Percentiles rank a stretch among this genome's conserved stretches.
phyloP scores from a whole-genome alignment of 177 flowering plant genomes.

The Tripterygium wilfordii region DNA sequence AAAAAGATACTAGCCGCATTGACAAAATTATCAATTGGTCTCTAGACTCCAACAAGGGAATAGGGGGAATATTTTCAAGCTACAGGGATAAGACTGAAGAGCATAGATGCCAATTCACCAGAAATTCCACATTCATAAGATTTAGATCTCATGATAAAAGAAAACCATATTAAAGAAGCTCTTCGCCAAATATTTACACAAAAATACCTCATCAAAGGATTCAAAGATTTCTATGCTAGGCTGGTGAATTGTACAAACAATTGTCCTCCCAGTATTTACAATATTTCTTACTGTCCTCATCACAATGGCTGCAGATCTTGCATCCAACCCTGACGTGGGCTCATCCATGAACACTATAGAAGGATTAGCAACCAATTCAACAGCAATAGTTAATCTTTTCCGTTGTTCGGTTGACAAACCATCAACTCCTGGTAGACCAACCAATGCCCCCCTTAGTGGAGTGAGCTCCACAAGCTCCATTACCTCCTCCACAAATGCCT shows the following conservation, averaged over 20 bases:
- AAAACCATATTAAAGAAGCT: neutral
- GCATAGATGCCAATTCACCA: too few relatives aligned
- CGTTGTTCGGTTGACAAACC: slow-evolving; percentile 94
- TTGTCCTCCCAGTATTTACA: slow-evolving; percentile 89
- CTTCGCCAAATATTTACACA: slow-evolving; percentile 1
- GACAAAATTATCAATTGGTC: too few relatives aligned
- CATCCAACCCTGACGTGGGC: slow-evolving; percentile 95
- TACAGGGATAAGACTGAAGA: neutral
- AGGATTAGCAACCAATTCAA: slow-evolving; percentile 92
- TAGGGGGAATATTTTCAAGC: neutral
- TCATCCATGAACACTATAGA: slow-evolving; percentile 99
- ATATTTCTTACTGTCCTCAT: slow-evolving; percentile 97
- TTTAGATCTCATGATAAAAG: neutral
- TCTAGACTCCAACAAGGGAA: too few relatives aligned
- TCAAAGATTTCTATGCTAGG: slow-evolving; percentile 98
- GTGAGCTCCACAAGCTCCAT: slow-evolving; percentile 96
- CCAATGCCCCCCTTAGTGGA: slow-evolving; percentile 69
- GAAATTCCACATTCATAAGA: too few relatives aligned
- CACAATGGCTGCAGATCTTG: slow-evolving; percentile 92
- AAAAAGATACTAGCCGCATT: too few relatives aligned
- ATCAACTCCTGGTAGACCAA: slow-evolving; percentile 88
- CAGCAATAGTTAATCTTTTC: slow-evolving; percentile 88
- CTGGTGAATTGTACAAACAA: slow-evolving; percentile 98
- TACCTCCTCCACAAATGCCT: slow-evolving; percentile 94
- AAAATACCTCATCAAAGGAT: slow-evolving; percentile 92